Conservation (phyloP, 805 yeast species). For the Clavispora vitiphila region DNA sequence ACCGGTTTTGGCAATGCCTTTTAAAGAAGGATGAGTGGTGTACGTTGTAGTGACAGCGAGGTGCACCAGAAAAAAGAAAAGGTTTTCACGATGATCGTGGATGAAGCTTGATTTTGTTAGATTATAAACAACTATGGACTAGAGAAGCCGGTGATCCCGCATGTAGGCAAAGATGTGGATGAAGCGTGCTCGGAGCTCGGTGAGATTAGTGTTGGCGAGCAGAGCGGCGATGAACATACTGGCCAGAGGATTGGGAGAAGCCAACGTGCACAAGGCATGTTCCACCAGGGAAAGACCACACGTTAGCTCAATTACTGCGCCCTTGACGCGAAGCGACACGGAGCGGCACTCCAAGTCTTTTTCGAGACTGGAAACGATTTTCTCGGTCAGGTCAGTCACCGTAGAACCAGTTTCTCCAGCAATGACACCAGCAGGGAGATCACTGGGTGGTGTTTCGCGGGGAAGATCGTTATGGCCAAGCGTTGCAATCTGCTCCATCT, state of each 20-base stretch:
- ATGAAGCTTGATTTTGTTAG: background rate
- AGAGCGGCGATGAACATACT: conserved; percentile 5
- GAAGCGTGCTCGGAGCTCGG: conserved; percentile 1
- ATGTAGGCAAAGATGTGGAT: conserved; percentile 4
- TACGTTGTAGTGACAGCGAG: background rate
- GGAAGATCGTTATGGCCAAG: conserved; percentile 5
- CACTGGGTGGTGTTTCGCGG: background rate
- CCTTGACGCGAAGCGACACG: conserved; percentile 10
- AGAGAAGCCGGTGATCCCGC: conserved; percentile 3
- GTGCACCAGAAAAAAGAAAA: background rate
- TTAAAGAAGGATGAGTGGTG: conserved; percentile 8
- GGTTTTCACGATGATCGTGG: background rate
- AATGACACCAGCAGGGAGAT: too few species aligned
- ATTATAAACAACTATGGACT: background rate
- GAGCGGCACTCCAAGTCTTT: conserved; percentile 25
- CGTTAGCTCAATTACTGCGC: conserved; percentile 14
- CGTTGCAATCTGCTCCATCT: conserved; percentile 15
- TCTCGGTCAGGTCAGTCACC: too few species aligned
- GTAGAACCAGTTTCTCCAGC: too few species aligned
- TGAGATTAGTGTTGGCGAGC: conserved; percentile 6
- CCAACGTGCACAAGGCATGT: conserved; percentile 2
- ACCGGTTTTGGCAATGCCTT: conserved; percentile 60
- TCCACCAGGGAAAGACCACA: conserved; percentile 18
- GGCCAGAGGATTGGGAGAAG: background rate
- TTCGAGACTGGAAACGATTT: conserved; percentile 13